phyloP scores from a whole-genome alignment of 176 grass and related monocot genomes.

The Themeda triandra region DNA sequence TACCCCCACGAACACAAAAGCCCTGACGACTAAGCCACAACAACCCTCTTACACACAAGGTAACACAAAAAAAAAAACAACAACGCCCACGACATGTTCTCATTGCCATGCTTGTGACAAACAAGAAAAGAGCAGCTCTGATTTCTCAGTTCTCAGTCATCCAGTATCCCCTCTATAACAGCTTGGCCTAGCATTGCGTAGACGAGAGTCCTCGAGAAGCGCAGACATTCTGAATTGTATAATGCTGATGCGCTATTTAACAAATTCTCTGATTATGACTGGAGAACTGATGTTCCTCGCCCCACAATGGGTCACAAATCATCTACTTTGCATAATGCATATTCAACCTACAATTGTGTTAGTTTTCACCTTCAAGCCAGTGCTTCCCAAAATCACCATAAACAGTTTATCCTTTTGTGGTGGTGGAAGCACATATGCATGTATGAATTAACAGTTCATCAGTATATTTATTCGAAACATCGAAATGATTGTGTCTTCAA shows the following conservation, averaged over 20 bases:
- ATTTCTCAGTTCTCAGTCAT: no score
- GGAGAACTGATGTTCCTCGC: not conserved
- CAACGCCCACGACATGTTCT: no score
- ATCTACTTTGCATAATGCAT: not conserved
- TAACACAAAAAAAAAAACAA: no score
- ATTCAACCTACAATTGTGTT: not conserved
- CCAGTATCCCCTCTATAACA: no score
- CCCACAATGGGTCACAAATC: not conserved
- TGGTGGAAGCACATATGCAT: not conserved
- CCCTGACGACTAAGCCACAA: no score
- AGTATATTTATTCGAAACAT: not conserved
- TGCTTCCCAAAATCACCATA: not conserved
- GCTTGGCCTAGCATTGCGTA: no score
- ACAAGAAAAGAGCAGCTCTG: no score
- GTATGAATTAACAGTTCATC: not conserved
- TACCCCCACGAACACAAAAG: no score
- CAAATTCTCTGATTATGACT: not conserved
- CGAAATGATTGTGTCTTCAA: no score
- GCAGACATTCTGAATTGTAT: not conserved
- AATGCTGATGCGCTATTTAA: not conserved
- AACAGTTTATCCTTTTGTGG: not conserved
- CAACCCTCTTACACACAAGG: no score
- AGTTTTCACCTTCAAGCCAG: not conserved
- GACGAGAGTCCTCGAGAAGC: no score
- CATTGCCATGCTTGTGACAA: no score